phyloP scores from a whole-genome alignment of 2,329 filamentous ascomycete species.

The Paecilomyces niveus region DNA sequence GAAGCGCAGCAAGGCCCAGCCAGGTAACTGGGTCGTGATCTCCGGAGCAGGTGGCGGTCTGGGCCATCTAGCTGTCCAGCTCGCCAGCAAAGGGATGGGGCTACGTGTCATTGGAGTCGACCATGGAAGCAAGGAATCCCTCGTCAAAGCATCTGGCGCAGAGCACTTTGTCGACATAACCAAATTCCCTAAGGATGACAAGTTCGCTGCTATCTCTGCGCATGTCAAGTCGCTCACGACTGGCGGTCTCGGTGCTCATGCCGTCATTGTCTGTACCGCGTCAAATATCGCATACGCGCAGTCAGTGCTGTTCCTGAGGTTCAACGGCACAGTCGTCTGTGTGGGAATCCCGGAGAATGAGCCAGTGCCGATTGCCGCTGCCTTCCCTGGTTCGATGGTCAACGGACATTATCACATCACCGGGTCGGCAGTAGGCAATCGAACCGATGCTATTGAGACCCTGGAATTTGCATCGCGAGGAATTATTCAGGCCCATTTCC shows the following conservation, averaged over 20 bases:
- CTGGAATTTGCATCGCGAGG: conserved; percentile 43
- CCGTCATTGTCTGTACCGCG: conserved; percentile 51
- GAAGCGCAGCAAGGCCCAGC: conserved; percentile 51
- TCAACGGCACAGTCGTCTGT: conserved; percentile 46
- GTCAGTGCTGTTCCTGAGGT: conserved; percentile 40
- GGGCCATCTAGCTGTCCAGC: conserved; percentile 58
- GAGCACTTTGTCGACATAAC: conserved; percentile 61
- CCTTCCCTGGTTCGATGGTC: conserved; percentile 38
- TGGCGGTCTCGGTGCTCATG: conserved; percentile 53
- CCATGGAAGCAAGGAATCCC: conserved; percentile 52
- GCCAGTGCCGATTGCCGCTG: conserved; percentile 37
- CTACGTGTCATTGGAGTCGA: conserved; percentile 61
- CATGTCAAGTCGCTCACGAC: conserved; percentile 50
- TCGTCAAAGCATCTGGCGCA: conserved; percentile 55
- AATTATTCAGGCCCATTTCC: conserved; percentile 39
- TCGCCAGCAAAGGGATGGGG: conserved; percentile 54
- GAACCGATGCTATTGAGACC: conserved; percentile 44
- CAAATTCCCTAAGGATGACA: conserved; percentile 39
- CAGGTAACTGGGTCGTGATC: conserved; percentile 56
- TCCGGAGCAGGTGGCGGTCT: conserved; percentile 56
- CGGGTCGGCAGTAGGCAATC: conserved; percentile 45
- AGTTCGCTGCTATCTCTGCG: conserved; percentile 42
- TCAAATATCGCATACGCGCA: conserved; percentile 46
- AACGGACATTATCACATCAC: conserved; percentile 39
- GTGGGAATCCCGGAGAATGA: conserved; percentile 46